phyloP scores from a whole-genome alignment of 495 filamentous ascomycete species.

The Aspergillus sparsus region DNA sequence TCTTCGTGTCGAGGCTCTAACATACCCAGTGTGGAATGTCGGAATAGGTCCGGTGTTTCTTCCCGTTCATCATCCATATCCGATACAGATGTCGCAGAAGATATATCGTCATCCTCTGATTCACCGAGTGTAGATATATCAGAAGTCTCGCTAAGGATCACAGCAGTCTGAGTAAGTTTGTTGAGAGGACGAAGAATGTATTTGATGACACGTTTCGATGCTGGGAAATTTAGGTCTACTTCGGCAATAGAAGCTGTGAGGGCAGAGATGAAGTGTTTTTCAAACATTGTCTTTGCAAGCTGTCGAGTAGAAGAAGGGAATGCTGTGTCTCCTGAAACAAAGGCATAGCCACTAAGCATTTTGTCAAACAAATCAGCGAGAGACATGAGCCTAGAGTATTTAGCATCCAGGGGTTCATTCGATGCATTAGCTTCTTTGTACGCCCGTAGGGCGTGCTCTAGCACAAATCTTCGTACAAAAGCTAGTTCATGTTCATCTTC shows the following conservation, averaged over 20 bases:
- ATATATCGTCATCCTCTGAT: conserved; percentile 83
- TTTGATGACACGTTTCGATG: conserved; percentile 90
- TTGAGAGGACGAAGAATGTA: conserved; percentile 90
- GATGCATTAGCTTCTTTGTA: conserved; percentile 87
- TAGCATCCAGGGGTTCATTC: conserved; percentile 76
- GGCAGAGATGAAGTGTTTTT: conserved; percentile 88
- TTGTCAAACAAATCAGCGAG: conserved; percentile 90
- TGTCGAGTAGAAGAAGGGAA: conserved; percentile 60
- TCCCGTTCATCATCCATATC: conserved; percentile 87
- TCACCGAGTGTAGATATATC: conserved; percentile 70
- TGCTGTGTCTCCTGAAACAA: conserved; percentile 46
- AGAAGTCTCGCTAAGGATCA: conserved; percentile 74
- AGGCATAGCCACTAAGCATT: conserved; percentile 80
- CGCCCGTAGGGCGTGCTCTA: conserved; percentile 88
- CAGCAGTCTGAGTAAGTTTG: conserved; percentile 82
- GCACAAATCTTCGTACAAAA: conserved; percentile 90
- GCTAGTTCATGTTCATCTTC: conserved; percentile 85
- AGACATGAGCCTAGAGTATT: conserved; percentile 81
- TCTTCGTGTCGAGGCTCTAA: conserved; percentile 82
- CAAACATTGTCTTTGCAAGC: conserved; percentile 93
- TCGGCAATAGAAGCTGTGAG: conserved; percentile 93
- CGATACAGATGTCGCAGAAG: conserved; percentile 84
- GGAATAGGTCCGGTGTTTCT: conserved; percentile 95
- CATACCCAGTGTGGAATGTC: conserved; percentile 94
- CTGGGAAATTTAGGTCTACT: conserved; percentile 91